Base-by-base conservation (phyloP, 495 filamentous ascomycete species). In the Margaritispora aquatica region DNA sequence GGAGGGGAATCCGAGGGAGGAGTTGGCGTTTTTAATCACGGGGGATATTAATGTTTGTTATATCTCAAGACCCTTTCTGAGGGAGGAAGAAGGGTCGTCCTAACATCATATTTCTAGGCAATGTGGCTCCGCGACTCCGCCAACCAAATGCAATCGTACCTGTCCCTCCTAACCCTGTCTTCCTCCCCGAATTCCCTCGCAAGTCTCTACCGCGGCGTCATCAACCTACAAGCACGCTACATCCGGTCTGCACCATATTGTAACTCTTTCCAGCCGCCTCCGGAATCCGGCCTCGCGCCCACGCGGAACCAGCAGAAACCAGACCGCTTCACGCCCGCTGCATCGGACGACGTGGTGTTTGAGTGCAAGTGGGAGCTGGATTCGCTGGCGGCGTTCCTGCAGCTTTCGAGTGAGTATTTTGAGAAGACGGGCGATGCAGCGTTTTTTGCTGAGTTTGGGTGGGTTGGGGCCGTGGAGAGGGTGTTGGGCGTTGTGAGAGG, bases 331-430 rank as follows among this genome's bases (percentile, higher is more conserved):
- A 62, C 63, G 5, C 77, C 79, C n/a, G 58, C 95, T 65, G 88
- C 96, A 64, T 85, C 84, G 9, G 80, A 79, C 0, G 78, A 82
- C 41, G 94, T 66, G 4, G 74, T 98, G 8, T 98, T 93, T 65
- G 94, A 97, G 69, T 98, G 94, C 81, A 98, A 98, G 71, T 98
- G 96, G 73, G 94, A 98, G 74, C 82, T 98, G 2, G 94, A 98
- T 70, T 96, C 91, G 0, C 80, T 98, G 0, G 93, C 91, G 5
- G 83, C 90, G 67, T 98, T 98, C 73, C 84, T 98, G 46, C 75
- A 86, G 66, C 68, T 88, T 20, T 80, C 75, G 0, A 68, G 67
- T 0, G 72, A 82, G 48, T 88, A 88, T 68, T 82, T 81, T 61
- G 70, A 73, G n/a, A 73, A 76, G 1, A 88, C 85, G 0, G 57